Base-by-base conservation (phyloP, 139 green algal species). In the Chlorella sp. region DNA sequence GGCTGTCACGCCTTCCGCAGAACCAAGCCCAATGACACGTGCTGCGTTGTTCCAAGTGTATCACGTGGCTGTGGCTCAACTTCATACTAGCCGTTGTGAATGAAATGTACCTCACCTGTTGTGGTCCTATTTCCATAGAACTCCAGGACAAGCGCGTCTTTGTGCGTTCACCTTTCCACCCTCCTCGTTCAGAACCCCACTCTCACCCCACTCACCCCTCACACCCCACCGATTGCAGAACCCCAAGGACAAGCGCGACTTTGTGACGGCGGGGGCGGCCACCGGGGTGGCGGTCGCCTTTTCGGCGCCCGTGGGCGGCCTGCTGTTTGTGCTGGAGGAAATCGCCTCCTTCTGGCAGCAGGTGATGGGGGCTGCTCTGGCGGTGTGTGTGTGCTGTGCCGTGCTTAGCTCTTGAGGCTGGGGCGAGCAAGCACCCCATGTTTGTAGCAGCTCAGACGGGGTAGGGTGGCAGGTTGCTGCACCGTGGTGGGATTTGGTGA, bases 311-410 rank as follows among this genome's bases (percentile, higher is more conserved):
- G 94, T 97, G 61, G 96, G 96, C 16, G 97, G 97, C n/a, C 93
- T 98, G 90, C 93, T 98, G 76, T 98, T 98, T 91, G 94, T 96
- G 32, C 97, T 98, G 87, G 97, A 99, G 90, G 97, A 99, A 94
- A 92, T 98, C 64, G 95, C 96, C 18, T 96, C 92, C 64, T 97
- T 96, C 93, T 98, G 95, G 93, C 94, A 96, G 92, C 94, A 96
- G 80, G 86, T 87, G 36, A 39, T n/a, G n/a, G 28, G 1, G 15
- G 64, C 24, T 40, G n/a, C 75, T 81, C 18, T 40, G 34, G 18
- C 18, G 2, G 75, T 42, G 4, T 81, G 34, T 81, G 21, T 81
- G 24, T 32, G 36, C 30, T 40, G 18, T 40, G 75, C 48, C 9
- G 48, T 57, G 5, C 48, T 57, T 57, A 9, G 48, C 48, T 5